A percentile compares a stretch with the other conserved stretches of the same genome.
Evolutionary conservation across 2,329 filamentous ascomycete genomes (phyloP).

Genomic region (Colletotrichum sp.): DNA sequence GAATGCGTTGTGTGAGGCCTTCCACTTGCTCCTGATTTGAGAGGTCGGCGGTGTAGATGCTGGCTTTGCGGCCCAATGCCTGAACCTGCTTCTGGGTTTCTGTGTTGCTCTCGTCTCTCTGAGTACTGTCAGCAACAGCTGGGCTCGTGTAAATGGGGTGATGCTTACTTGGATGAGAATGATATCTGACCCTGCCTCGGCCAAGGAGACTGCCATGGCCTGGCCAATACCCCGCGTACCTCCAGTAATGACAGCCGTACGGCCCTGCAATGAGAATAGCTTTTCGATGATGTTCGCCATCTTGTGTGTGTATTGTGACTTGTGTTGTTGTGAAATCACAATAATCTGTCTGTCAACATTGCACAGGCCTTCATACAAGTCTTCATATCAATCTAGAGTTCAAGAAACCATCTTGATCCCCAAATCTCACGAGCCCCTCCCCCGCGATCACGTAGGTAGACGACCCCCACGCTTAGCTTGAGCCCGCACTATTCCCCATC

Average conservation of each 20-base stretch:
- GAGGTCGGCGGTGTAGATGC: slow-evolving; percentile 28
- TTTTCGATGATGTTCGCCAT: slow-evolving; percentile 22
- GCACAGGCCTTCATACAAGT: background rate
- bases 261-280: slow-evolving; percentile 25
- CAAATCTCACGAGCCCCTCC: background rate
- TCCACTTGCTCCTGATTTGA: slow-evolving; percentile 21
- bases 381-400: background rate
- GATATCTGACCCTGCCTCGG: slow-evolving; percentile 25
- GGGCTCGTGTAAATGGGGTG: too few relatives aligned
- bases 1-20: slow-evolving; percentile 20
- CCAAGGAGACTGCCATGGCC: slow-evolving; percentile 25
- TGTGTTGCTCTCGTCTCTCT: slow-evolving; percentile 26
- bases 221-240: slow-evolving; percentile 28
- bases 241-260: slow-evolving; percentile 25
- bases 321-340: background rate
- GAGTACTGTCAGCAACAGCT: background rate
- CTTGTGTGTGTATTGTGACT: background rate
- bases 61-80: slow-evolving; percentile 24
- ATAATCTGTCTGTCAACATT: background rate
- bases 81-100: slow-evolving; percentile 24
- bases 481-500: background rate
- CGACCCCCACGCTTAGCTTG: background rate
- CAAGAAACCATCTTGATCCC: background rate
- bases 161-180: slow-evolving; percentile 19
- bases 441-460: background rate